Conservation (phyloP, 2,329 filamentous ascomycete genomes). For the Chaetomium globosum region DNA sequence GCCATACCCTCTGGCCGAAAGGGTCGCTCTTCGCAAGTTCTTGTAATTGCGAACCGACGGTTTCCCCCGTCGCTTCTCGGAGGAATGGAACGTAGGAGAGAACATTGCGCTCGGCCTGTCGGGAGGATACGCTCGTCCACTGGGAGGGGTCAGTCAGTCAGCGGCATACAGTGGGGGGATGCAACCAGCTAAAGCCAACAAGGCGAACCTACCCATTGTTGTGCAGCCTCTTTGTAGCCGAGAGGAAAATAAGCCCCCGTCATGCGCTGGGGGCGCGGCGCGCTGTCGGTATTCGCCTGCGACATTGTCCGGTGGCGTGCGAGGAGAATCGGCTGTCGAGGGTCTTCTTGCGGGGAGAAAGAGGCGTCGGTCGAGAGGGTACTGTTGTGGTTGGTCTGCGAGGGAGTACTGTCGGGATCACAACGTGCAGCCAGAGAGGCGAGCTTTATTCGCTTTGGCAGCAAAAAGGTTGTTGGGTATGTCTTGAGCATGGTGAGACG, state of each 20-base stretch:
- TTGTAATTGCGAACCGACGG: conserved; percentile 44
- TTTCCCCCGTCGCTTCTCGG: conserved; percentile 64
- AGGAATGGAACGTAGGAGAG: conserved; percentile 84
- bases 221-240: conserved; percentile 86
- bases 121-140: conserved; percentile 86
- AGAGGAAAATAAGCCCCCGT: conserved; percentile 75
- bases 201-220: conserved; percentile 74
- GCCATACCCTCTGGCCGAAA: conserved; percentile 82
- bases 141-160: conserved; percentile 42
- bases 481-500: conserved; percentile 36
- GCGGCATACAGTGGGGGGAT: not conserved
- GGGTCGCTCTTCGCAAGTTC: conserved; percentile 63
- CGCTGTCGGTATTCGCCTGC: conserved; percentile 20
- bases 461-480: conserved; percentile 27
- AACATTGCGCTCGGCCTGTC: conserved; percentile 83
- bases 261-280: conserved; percentile 25
- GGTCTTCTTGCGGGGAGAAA: conserved; percentile 30
- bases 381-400: conserved; percentile 18
- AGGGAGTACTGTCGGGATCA: conserved; percentile 19
- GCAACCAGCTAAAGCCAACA: not conserved
- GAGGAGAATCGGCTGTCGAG: conserved; percentile 35
- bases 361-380: conserved; percentile 40
- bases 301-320: conserved; percentile 31
- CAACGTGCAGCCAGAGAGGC: conserved; percentile 20
- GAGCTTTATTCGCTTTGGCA: conserved; percentile 35